Evolutionary conservation across 2,329 filamentous ascomycete genomes (phyloP).

Genomic region (Zymoseptoria passerinii): DNA sequence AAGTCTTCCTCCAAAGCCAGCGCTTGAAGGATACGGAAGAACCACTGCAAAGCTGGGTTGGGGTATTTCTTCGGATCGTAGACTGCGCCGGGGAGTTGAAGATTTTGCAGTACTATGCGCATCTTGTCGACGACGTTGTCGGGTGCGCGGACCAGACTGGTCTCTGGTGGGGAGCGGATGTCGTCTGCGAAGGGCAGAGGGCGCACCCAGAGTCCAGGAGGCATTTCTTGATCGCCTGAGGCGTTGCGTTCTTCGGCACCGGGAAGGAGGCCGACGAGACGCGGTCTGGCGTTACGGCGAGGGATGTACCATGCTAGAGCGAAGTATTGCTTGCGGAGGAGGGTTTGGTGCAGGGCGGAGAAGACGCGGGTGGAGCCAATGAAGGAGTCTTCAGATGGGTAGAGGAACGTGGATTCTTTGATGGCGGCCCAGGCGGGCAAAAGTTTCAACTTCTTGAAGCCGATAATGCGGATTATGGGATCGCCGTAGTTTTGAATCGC

Average conservation of each 20-base stretch:
- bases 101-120: constrained; percentile 71
- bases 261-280: constrained; percentile 73
- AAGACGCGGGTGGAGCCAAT: constrained; percentile 91
- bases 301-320: constrained; percentile 85
- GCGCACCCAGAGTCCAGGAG: constrained; percentile 80
- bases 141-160: constrained; percentile 49
- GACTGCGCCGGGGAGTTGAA: constrained; percentile 75
- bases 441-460: constrained; percentile 74
- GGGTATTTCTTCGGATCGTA: constrained; percentile 85
- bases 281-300: constrained; percentile 69
- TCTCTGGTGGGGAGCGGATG: constrained; percentile 64
- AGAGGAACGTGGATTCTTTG: constrained; percentile 84
- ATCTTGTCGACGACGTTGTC: constrained; percentile 71
- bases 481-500: constrained; percentile 71
- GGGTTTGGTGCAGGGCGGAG: constrained; percentile 79
- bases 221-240: constrained; percentile 60
- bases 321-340: constrained; percentile 70
- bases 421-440: constrained; percentile 78
- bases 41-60: constrained; percentile 83
- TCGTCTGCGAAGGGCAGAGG: constrained; percentile 87
- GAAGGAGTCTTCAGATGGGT: constrained; percentile 82
- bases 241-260: constrained; percentile 60
- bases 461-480: constrained; percentile 77
- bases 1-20: constrained; percentile 87
- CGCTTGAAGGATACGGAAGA: constrained; percentile 88